These are phyloP conservation scores for Monosporascus sp. DNA, from an alignment of 2,329 filamentous ascomycete species.

Conservation along the genomic window DNA sequence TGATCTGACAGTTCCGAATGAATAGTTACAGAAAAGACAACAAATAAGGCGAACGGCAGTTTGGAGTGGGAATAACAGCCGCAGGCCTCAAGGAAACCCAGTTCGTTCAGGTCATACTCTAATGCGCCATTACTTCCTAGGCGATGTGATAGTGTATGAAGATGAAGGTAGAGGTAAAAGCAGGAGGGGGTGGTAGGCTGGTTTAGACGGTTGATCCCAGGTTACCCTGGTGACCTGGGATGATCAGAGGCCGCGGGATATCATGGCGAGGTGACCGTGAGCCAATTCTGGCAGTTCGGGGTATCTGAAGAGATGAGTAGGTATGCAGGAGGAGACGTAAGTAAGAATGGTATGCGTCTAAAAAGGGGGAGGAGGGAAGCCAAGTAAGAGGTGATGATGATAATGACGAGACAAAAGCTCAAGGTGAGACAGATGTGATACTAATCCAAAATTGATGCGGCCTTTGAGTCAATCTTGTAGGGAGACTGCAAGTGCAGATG, in stretches of 20 bases:
- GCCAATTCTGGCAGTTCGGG: neutral
- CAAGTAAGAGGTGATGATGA: neutral
- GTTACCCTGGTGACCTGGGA: neutral
- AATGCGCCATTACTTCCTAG: too few relatives aligned
- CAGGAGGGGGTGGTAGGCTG: too few relatives aligned
- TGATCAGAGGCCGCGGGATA: neutral
- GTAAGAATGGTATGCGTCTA: neutral
- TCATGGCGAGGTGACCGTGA: too few relatives aligned
- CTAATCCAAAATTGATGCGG: slow-evolving; percentile 10
- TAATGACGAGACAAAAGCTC: slow-evolving; percentile 5
- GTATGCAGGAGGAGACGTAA: neutral
- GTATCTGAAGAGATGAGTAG: neutral
- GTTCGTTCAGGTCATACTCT: too few relatives aligned
- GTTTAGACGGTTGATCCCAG: neutral
- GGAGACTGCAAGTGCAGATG: slow-evolving; percentile 12
- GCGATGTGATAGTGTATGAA: neutral
- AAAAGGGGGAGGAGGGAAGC: neutral
- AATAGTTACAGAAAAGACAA: too few relatives aligned
- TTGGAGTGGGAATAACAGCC: too few relatives aligned
- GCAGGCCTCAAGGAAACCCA: too few relatives aligned
- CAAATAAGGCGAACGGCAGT: too few relatives aligned
- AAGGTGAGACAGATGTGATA: slow-evolving; percentile 24
- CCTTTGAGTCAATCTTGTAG: slow-evolving; percentile 8
- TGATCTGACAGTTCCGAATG: neutral
- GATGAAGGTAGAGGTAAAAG: neutral